A percentile compares a stretch with the other conserved stretches of the same genome.
These are phyloP conservation scores for Trichosanthes cucumerina DNA, from an alignment of 306 rosid genomes.

Conservation along the genomic window DNA sequence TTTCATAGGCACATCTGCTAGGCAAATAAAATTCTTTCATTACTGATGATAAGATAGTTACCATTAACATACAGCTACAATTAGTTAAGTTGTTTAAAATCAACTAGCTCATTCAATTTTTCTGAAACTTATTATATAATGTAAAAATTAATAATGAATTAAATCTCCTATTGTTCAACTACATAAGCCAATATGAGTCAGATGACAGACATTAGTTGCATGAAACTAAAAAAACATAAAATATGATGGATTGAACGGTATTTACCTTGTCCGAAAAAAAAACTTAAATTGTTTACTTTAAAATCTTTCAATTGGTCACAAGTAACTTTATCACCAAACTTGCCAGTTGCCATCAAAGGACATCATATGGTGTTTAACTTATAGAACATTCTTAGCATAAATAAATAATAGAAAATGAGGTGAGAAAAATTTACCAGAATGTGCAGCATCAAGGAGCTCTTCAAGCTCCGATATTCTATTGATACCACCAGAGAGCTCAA, in stretches of 20 bases:
- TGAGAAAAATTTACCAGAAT: constrained; percentile 48
- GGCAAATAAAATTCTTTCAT: neutral
- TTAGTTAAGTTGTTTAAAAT: neutral
- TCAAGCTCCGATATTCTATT: constrained; percentile 91
- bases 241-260: neutral
- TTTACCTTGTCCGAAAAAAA: neutral
- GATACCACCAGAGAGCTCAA: constrained; percentile 88
- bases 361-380: neutral
- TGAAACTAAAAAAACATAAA: neutral
- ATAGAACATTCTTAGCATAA: neutral
- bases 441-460: constrained; percentile 76
- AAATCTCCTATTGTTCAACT: neutral
- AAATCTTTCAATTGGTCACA: neutral
- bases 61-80: neutral
- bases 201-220: neutral
- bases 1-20: neutral
- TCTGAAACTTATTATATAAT: neutral
- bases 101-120: neutral
- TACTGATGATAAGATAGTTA: neutral
- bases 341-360: neutral
- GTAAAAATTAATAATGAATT: neutral
- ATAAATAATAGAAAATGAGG: constrained; percentile 1
- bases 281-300: neutral
- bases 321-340: neutral
- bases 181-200: neutral